Conservation (phyloP, 2,329 filamentous ascomycete species). For the Epichloe amarillans region DNA sequence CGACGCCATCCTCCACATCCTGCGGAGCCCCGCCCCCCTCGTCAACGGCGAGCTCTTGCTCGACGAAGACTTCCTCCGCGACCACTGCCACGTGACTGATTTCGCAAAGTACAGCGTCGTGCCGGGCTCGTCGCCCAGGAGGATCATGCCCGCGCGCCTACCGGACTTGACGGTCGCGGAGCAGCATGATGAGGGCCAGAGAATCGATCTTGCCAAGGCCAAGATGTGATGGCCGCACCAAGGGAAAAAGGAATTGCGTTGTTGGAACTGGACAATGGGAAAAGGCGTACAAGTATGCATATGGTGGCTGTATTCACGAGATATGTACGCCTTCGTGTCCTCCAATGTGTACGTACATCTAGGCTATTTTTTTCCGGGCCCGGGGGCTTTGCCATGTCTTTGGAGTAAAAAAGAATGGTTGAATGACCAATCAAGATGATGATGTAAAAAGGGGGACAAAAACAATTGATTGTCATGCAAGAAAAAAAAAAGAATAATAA, state of each 20-base stretch:
- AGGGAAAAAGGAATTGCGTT: too few species aligned
- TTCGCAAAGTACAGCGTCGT: constrained; percentile 64
- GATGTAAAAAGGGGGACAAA: too few species aligned
- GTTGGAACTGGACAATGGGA: too few species aligned
- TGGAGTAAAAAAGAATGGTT: not conserved
- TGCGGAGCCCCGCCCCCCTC: constrained; percentile 40
- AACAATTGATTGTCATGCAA: not conserved
- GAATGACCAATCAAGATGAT: not conserved
- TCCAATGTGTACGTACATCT: not conserved
- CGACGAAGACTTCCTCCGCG: constrained; percentile 69
- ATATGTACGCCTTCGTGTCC: not conserved
- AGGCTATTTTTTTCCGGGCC: not conserved
- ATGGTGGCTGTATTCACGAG: not conserved
- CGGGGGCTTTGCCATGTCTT: not conserved
- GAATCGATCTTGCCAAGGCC: constrained; percentile 37
- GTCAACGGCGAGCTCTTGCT: constrained; percentile 63
- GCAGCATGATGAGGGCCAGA: constrained; percentile 65
- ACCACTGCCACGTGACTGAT: constrained; percentile 49
- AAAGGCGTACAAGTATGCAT: not conserved
- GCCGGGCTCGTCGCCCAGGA: constrained; percentile 45
- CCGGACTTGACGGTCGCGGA: constrained; percentile 61
- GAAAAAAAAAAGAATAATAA: not conserved
- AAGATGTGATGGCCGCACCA: constrained; percentile 21
- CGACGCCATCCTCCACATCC: constrained; percentile 62
- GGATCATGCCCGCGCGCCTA: constrained; percentile 64